phyloP scores from a whole-genome alignment of 495 filamentous ascomycete species.

The Darksidea phi region DNA sequence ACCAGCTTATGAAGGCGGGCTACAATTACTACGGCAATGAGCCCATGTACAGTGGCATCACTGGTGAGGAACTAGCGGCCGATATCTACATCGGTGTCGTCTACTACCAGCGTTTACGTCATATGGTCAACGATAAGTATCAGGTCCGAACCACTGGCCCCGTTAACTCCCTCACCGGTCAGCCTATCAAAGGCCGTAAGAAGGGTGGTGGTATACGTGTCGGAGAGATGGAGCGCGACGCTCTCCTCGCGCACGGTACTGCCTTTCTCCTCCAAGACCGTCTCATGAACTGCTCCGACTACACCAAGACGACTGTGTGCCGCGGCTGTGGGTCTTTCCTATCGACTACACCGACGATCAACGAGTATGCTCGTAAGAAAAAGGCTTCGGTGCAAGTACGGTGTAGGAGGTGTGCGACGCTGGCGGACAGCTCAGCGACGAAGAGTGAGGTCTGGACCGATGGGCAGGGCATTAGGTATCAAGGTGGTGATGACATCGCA shows the following conservation, averaged over 20 bases:
- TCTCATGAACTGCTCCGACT: conserved; percentile 93
- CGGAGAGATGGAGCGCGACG: conserved; percentile 98
- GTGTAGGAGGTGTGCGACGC: conserved; percentile 77
- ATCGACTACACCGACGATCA: conserved; percentile 74
- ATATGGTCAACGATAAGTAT: conserved; percentile 99
- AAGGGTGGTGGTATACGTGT: conserved; percentile 98
- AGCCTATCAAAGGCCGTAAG: conserved; percentile 93
- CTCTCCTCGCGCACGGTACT: conserved; percentile 88
- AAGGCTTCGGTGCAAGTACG: conserved; percentile 62
- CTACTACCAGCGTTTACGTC: conserved; percentile 93
- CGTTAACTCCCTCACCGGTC: conserved; percentile 82
- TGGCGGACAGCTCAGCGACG: conserved; percentile 52
- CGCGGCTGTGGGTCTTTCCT: conserved; percentile 83
- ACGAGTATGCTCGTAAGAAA: conserved; percentile 43
- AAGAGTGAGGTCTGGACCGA: conserved; percentile 86
- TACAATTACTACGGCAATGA: conserved; percentile 99
- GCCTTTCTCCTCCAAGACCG: conserved; percentile 94
- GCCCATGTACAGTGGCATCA: conserved; percentile 95
- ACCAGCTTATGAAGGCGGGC: conserved; percentile 88
- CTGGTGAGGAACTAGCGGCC: conserved; percentile 85
- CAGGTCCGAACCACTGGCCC: conserved; percentile 95
- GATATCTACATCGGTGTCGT: conserved; percentile 97
- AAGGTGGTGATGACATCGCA: conserved; percentile 86
- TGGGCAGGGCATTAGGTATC: conserved; percentile 72
- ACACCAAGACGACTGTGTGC: conserved; percentile 83